Conservation (phyloP, 2,329 filamentous ascomycete species). For the Ophiostoma himal-ulmi region DNA sequence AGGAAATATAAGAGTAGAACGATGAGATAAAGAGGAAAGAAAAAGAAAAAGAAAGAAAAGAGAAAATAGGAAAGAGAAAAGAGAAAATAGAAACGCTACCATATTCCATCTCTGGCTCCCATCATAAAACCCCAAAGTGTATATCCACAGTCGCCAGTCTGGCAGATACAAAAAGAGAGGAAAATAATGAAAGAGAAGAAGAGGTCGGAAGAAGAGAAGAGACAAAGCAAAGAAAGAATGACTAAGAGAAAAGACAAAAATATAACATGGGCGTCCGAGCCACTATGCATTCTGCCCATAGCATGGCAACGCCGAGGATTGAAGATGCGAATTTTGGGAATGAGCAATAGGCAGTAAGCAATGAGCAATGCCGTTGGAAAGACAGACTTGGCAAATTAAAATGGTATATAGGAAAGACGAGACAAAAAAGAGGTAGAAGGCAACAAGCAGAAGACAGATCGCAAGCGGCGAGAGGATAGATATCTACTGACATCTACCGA, state of each 20-base stretch:
- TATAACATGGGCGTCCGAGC: neutral
- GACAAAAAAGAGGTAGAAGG: neutral
- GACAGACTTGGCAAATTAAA: slow-evolving; percentile 14
- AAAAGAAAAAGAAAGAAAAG: neutral
- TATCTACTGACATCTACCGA: no score
- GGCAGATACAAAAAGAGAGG: neutral
- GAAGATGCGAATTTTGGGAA: slow-evolving; percentile 9
- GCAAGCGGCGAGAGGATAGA: neutral
- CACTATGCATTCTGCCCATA: slow-evolving; percentile 1
- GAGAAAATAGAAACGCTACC: neutral
- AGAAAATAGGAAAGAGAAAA: neutral
- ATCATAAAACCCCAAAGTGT: neutral
- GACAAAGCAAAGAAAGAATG: neutral
- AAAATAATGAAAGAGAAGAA: neutral
- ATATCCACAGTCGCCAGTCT: neutral
- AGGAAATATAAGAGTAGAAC: neutral
- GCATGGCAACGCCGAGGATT: slow-evolving; percentile 3
- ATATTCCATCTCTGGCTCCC: neutral
- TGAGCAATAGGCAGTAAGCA: neutral
- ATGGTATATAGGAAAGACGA: slow-evolving; percentile 16
- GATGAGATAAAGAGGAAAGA: neutral
- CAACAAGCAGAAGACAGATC: neutral
- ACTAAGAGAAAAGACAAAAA: neutral
- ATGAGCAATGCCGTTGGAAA: neutral
- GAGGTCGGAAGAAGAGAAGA: neutral